These are phyloP conservation scores for Taxawa tesnikishii DNA, from an alignment of 2,329 filamentous ascomycete species.

Conservation along the genomic window DNA sequence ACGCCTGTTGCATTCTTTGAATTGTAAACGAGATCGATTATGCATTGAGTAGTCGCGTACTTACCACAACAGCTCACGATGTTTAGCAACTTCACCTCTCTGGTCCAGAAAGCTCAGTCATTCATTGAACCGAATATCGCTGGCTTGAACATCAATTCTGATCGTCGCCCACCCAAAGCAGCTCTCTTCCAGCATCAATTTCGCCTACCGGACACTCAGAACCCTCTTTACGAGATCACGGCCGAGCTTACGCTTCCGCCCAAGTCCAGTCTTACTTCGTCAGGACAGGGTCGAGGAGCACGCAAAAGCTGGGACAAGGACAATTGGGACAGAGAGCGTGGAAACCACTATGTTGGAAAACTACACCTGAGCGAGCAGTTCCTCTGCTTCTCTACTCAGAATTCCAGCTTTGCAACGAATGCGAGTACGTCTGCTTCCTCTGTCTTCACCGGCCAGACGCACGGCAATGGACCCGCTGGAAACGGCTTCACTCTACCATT, in stretches of 20 bases:
- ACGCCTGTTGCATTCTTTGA: too few relatives aligned
- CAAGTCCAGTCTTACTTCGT: slow-evolving; percentile 35
- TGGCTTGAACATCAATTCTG: slow-evolving; percentile 53
- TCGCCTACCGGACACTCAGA: slow-evolving; percentile 82
- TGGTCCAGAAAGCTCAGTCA: slow-evolving; percentile 92
- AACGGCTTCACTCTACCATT: slow-evolving; percentile 94
- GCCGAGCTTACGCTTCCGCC: slow-evolving; percentile 80
- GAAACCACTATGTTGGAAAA: slow-evolving; percentile 69
- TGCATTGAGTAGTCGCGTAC: too few relatives aligned
- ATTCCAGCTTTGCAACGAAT: slow-evolving; percentile 71
- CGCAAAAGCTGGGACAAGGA: slow-evolving; percentile 50
- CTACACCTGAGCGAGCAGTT: slow-evolving; percentile 89
- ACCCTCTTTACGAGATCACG: slow-evolving; percentile 88
- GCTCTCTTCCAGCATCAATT: slow-evolving; percentile 94
- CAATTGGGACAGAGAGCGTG: slow-evolving; percentile 45
- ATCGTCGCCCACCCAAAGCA: slow-evolving; percentile 78
- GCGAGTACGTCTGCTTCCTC: slow-evolving; percentile 71
- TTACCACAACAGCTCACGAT: slow-evolving; percentile 25
- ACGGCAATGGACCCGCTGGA: slow-evolving; percentile 81
- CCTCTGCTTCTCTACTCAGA: slow-evolving; percentile 91
- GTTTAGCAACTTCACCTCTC: slow-evolving; percentile 58
- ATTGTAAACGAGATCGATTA: too few relatives aligned
- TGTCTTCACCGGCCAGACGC: slow-evolving; percentile 81
- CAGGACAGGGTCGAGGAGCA: slow-evolving; percentile 14
- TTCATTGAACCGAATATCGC: slow-evolving; percentile 76